These are phyloP conservation scores for Coemansia sp. DNA, from an alignment of 192 early-diverging fungal species.

Conservation along the genomic window DNA sequence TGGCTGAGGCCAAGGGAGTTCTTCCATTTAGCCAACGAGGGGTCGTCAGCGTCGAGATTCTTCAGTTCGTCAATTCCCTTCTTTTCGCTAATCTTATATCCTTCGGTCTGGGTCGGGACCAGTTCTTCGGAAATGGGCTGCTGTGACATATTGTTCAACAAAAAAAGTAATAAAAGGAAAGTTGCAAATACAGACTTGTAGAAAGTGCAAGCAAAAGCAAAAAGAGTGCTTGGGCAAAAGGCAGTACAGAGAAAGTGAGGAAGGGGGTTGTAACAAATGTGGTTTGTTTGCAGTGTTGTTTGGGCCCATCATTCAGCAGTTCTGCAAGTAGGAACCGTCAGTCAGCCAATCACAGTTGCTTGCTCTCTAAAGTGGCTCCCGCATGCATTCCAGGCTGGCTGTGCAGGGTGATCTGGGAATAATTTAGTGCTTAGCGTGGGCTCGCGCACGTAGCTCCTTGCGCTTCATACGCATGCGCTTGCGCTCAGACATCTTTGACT, in stretches of 20 bases:
- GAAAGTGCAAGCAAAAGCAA: conserved; percentile 9
- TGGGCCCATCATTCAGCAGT: background rate
- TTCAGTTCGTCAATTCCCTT: conserved; percentile 86
- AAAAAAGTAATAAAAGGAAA: conserved; percentile 2
- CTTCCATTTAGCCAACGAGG: conserved; percentile 97
- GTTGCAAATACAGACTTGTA: conserved; percentile 1
- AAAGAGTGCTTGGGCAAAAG: conserved; percentile 9
- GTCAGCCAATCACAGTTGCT: background rate
- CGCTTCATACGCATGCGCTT: conserved; percentile 53
- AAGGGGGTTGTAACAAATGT: background rate
- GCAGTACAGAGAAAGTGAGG: background rate
- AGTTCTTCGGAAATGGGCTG: conserved; percentile 57
- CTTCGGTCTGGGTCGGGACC: conserved; percentile 69
- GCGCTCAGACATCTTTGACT: conserved; percentile 46
- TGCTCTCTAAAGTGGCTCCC: background rate
- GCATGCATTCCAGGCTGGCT: background rate
- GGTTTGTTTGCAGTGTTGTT: background rate
- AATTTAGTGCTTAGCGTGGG: conserved; percentile 51
- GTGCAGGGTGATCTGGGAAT: conserved; percentile 1
- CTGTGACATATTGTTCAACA: conserved; percentile 25
- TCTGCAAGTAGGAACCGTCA: background rate
- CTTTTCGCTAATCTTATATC: conserved; percentile 91
- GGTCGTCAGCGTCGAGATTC: conserved; percentile 84
- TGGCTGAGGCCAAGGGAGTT: conserved; percentile 79
- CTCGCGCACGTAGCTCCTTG: conserved; percentile 52